Conservation (phyloP, 1,284 basidiomycete genomes). For the Mycena sp. region DNA sequence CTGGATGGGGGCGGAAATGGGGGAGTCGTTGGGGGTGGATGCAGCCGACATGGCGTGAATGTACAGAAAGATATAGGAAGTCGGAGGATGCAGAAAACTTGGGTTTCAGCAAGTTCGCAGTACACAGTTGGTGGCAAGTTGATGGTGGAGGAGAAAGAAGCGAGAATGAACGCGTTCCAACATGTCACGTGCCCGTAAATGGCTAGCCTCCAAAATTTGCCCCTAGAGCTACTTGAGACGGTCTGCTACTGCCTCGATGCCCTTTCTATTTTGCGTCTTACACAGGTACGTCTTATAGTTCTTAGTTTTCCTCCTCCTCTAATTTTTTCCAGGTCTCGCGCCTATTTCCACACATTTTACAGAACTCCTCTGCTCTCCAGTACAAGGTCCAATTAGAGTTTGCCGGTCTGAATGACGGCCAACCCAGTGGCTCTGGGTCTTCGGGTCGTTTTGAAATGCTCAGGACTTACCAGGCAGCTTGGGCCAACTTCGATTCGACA, state of each 20-base stretch:
- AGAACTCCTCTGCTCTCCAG: constrained; percentile 14
- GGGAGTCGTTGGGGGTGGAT: constrained; percentile 69
- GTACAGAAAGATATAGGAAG: constrained; percentile 9
- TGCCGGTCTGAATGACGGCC: constrained; percentile 23
- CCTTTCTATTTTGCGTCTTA: not conserved
- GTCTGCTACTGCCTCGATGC: not conserved
- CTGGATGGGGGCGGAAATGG: constrained; percentile 67
- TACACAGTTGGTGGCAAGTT: not conserved
- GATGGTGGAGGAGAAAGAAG: not conserved
- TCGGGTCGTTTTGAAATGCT: constrained; percentile 22
- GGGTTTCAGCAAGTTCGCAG: not conserved
- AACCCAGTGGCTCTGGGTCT: not conserved
- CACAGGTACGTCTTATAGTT: not conserved
- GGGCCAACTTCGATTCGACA: constrained; percentile 18
- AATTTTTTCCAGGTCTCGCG: constrained; percentile 5
- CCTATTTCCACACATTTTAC: not conserved
- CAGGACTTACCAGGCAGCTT: constrained; percentile 22
- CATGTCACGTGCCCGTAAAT: constrained; percentile 21
- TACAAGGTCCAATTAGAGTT: constrained; percentile 23
- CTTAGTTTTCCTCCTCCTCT: not conserved
- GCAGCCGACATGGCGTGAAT: constrained; percentile 62
- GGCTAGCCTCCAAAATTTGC: constrained; percentile 1
- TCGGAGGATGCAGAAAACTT: not conserved
- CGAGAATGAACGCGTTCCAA: not conserved
- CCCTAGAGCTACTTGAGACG: constrained; percentile 9